Base-by-base conservation (phyloP, 192 early-diverging fungal species). In the Gaertneriomyces semiglobifer region DNA sequence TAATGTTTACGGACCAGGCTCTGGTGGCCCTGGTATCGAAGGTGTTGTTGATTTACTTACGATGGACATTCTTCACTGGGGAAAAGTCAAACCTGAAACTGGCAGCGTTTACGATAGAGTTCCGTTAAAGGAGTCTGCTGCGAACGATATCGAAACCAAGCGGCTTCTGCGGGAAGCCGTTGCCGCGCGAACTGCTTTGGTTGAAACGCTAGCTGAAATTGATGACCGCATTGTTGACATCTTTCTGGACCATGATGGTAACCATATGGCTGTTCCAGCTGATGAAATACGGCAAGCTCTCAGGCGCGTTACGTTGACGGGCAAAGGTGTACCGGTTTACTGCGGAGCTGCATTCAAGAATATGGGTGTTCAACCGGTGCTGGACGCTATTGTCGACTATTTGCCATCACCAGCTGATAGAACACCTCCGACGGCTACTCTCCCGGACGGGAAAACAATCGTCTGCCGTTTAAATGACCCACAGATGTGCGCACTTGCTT, bases 341-440 rank as follows among this genome's bases (percentile, higher is more conserved):
- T 89, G 89, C 45, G 94, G 92, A n/a, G 88, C 94, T 2, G 77
- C 91, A 41, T 93, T 90, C 79, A 86, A 83, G 60, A 94, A 96
- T 62, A 79, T 93, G 12, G 96, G 96, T 11, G 96, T 98, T 5
- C 93, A 98, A 63, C 92, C 93, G 16, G 71, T 96, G 18, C 79
- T 98, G 66, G 93, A 98, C 69, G 92, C 93, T 18, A 82, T 94
- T 0, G 62, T 90, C 38, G 84, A 93, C 53, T 96, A 92, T 69
- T 71, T 98, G 4, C 96, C 96, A 0, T 82, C 81, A 0, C 95
- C 95, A 0, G 60, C 81, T 5, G 93, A 96, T 25, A 71, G 83
- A 6, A 86, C 89, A 1, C 58, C 72, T 7, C 80, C 88, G 1
- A 42, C 80, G 4, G 90, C 78, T 6, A 75, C 77, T 20, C 59